Evolutionary conservation across 148 eudicot species (phyloP).

Genomic region (Persicaria tinctoria): DNA sequence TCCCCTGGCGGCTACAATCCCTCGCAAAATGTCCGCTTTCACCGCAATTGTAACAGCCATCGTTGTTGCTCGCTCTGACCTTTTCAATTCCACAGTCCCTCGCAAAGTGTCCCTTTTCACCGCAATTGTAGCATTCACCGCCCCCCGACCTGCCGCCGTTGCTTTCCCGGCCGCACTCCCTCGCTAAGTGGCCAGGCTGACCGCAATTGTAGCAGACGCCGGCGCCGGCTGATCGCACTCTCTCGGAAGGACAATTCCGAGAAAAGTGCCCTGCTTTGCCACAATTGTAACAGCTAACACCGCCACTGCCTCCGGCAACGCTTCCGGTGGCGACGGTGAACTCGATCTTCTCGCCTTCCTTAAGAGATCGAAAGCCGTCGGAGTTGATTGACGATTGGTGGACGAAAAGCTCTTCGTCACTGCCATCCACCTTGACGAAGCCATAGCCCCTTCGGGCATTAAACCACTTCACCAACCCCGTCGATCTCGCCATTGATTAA

Average conservation of each 20-base stretch:
- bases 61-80: slow-evolving; percentile 13
- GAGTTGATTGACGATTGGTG: slow-evolving; percentile 52
- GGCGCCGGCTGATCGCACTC: slow-evolving; percentile 19
- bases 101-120: slow-evolving; percentile 29
- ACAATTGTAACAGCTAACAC: slow-evolving; percentile 24
- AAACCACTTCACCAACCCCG: slow-evolving; percentile 45
- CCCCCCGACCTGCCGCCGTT: slow-evolving; percentile 21
- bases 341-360: slow-evolving; percentile 42
- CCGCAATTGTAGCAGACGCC: slow-evolving; percentile 28
- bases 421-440: slow-evolving; percentile 56
- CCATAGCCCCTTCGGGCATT: slow-evolving; percentile 59
- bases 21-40: slow-evolving; percentile 28
- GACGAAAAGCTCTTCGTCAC: slow-evolving; percentile 62
- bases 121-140: slow-evolving; percentile 28
- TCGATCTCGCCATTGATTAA: slow-evolving; percentile 27
- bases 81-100: slow-evolving; percentile 21
- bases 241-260: slow-evolving; percentile 24
- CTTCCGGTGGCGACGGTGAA: slow-evolving; percentile 24
- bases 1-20: slow-evolving; percentile 22
- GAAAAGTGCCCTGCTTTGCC: slow-evolving; percentile 31
- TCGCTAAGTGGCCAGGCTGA: slow-evolving; percentile 31
- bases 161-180: slow-evolving; percentile 25
- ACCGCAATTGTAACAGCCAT: slow-evolving; percentile 26
- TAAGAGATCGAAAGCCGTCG: slow-evolving; percentile 49
- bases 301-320: slow-evolving; percentile 15